Percentiles rank a stretch among this genome's conserved stretches.
These are phyloP conservation scores for Hippophae tibetana DNA, from an alignment of 306 rosid genomes.

Conservation along the genomic window DNA sequence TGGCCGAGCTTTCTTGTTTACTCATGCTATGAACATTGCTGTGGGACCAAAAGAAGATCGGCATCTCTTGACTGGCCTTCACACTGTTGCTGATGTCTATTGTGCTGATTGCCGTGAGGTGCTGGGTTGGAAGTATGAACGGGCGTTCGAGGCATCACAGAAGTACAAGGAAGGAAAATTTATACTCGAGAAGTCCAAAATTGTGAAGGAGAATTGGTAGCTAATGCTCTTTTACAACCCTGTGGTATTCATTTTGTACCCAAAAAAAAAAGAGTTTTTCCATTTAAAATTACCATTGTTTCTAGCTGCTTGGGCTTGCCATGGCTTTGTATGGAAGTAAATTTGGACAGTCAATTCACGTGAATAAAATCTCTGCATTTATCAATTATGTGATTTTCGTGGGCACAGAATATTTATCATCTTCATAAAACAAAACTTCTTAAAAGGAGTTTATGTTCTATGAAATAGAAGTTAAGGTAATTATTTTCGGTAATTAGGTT, in stretches of 20 bases:
- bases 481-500: too few relatives aligned
- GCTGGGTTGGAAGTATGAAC: constrained; percentile 90
- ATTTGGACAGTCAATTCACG: constrained; percentile 22
- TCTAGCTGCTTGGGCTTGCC: constrained; percentile 27
- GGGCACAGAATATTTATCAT: too few relatives aligned
- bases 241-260: constrained; percentile 13
- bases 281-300: constrained; percentile 41
- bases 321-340: constrained; percentile 28
- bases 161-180: constrained; percentile 98
- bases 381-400: constrained; percentile 15
- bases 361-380: constrained; percentile 21
- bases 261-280: constrained; percentile 16
- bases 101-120: constrained; percentile 83
- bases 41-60: constrained; percentile 89
- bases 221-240: constrained; percentile 28
- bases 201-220: constrained; percentile 91
- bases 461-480: too few relatives aligned
- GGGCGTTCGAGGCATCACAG: constrained; percentile 83
- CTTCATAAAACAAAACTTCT: too few relatives aligned
- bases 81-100: constrained; percentile 81
- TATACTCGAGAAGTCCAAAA: constrained; percentile 86
- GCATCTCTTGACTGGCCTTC: constrained; percentile 86
- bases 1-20: constrained; percentile 92
- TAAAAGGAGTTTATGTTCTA: too few relatives aligned
- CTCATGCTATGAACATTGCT: constrained; percentile 79